phyloP scores from a whole-genome alignment of 768 basidiomycete species.

The Tylopilus sp. region DNA sequence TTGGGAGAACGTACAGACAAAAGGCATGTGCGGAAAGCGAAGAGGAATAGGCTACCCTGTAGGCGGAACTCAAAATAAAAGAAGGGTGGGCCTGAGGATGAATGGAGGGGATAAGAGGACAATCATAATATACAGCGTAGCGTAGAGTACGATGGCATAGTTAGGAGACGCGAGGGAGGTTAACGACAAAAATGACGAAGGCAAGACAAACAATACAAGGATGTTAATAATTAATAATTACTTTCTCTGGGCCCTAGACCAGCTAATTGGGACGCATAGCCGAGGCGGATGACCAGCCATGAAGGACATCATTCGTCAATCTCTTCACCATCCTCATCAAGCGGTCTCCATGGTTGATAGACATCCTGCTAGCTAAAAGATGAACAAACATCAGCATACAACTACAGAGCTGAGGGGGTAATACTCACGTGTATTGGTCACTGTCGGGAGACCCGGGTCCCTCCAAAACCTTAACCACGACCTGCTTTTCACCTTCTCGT shows the following conservation, averaged over 20 bases:
- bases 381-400: background rate
- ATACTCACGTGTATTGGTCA: slow-evolving; percentile 10
- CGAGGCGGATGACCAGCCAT: background rate
- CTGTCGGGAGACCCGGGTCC: background rate
- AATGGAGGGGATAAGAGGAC: no score
- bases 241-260: background rate
- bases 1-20: no score
- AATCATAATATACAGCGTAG: no score
- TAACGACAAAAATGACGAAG: no score
- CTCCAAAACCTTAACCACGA: background rate
- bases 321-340: slow-evolving; percentile 18
- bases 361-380: slow-evolving; percentile 1
- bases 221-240: background rate
- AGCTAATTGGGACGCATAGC: background rate
- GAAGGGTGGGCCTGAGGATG: no score
- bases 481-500: background rate
- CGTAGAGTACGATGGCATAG: no score
- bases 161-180: no score
- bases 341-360: slow-evolving; percentile 17
- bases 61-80: no score
- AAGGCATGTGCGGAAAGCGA: no score
- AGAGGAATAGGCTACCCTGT: no score
- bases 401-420: background rate
- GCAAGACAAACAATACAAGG: no score
- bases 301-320: background rate